These are phyloP conservation scores for Nitzschia palea DNA, from an alignment of 108 stramenopile species.

Conservation along the genomic window DNA sequence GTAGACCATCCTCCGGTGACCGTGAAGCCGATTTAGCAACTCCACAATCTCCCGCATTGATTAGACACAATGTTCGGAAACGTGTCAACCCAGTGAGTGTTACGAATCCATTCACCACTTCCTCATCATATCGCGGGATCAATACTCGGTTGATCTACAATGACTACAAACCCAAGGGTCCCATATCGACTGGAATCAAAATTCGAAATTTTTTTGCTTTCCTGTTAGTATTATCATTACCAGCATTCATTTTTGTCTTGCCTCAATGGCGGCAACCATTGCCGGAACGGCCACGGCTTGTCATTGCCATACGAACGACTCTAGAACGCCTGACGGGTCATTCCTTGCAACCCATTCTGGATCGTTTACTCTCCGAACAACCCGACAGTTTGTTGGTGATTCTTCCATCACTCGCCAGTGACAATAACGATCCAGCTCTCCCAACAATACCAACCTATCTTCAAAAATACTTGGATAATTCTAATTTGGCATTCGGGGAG, in stretches of 20 bases:
- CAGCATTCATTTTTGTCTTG: neutral
- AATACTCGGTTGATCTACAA: neutral
- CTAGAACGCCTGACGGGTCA: neutral
- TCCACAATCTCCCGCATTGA: neutral
- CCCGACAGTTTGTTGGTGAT: neutral
- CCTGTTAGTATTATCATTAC: neutral
- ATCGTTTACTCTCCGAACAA: neutral
- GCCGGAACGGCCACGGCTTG: neutral
- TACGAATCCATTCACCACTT: neutral
- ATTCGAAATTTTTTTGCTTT: neutral
- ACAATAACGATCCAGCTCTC: neutral
- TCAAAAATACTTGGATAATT: too few species aligned
- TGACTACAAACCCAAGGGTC: neutral
- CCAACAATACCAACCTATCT: too few species aligned
- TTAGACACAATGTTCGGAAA: neutral
- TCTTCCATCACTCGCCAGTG: neutral
- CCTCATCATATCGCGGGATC: neutral
- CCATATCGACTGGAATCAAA: neutral
- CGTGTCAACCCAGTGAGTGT: neutral
- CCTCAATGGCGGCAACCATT: neutral
- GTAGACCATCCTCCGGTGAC: too few species aligned
- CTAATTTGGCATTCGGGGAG: too few species aligned
- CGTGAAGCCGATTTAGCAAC: neutral
- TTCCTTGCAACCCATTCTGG: neutral
- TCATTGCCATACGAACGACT: neutral